Conservation (phyloP, 2,329 filamentous ascomycete species). For the Cryphonectria naterciae region DNA sequence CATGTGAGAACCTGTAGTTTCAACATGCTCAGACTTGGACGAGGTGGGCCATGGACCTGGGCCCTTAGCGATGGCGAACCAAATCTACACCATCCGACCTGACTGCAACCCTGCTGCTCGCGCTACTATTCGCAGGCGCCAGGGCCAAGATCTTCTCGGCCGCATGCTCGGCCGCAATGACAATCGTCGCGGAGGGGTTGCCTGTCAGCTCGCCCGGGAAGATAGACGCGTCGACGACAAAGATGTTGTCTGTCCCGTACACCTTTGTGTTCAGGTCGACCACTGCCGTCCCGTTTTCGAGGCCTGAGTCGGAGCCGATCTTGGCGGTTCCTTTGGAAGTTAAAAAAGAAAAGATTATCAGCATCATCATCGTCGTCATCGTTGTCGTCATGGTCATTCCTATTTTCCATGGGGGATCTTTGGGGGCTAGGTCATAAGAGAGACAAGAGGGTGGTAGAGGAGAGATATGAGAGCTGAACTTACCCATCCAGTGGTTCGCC, state of each 20-base stretch:
- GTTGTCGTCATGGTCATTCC: background rate
- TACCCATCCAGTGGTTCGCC: conserved; percentile 30
- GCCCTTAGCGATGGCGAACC: background rate
- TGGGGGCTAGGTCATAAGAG: no score
- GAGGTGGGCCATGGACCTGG: background rate
- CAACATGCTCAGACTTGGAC: background rate
- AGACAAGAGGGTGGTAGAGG: background rate
- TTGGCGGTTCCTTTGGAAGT: conserved; percentile 22
- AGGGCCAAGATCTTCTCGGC: conserved; percentile 27
- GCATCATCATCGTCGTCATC: background rate
- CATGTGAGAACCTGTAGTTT: background rate
- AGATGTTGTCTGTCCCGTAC: conserved; percentile 30
- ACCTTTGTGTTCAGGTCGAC: conserved; percentile 29
- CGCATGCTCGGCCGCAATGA: conserved; percentile 26
- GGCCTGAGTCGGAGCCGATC: conserved; percentile 29
- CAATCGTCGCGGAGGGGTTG: conserved; percentile 28
- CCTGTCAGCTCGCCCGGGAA: conserved; percentile 28
- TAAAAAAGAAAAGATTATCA: background rate
- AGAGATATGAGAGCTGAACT: background rate
- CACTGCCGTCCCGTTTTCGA: conserved; percentile 25
- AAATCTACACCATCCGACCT: background rate
- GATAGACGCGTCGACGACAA: conserved; percentile 29
- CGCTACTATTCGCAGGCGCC: background rate
- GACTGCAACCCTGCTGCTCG: background rate
- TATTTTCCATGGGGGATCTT: no score